Percentiles rank a stretch among this genome's conserved stretches.
Conservation (phyloP, 345 rosid genomes). For the Eucalyptus tenuipes region DNA sequence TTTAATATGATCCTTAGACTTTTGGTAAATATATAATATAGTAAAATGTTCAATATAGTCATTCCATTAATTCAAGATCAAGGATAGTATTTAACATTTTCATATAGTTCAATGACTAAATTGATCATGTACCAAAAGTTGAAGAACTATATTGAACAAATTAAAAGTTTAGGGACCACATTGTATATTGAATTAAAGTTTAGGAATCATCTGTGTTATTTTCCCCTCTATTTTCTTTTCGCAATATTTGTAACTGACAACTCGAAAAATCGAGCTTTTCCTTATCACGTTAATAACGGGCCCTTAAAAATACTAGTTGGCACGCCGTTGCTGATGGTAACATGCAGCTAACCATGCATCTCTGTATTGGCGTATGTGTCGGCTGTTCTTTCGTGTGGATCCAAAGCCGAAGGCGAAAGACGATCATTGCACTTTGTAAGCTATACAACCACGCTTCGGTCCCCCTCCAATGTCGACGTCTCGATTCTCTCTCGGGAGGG, state of each 20-base stretch:
- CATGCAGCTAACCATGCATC: not conserved
- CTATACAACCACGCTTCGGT: not conserved
- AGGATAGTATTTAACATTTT: too few relatives aligned
- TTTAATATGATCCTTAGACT: too few relatives aligned
- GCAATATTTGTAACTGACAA: not conserved
- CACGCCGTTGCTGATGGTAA: not conserved
- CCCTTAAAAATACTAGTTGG: not conserved
- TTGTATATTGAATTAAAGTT: too few relatives aligned
- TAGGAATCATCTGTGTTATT: too few relatives aligned
- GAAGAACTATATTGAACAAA: too few relatives aligned
- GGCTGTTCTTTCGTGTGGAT: not conserved
- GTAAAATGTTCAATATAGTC: too few relatives aligned
- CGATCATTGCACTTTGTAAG: not conserved
- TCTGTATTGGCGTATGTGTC: not conserved
- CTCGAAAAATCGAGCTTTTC: not conserved
- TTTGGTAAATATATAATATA: too few relatives aligned
- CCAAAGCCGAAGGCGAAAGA: not conserved
- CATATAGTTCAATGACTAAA: too few relatives aligned
- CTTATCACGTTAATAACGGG: not conserved
- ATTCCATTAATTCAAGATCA: too few relatives aligned
- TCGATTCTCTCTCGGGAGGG: not conserved
- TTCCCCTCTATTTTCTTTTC: not conserved
- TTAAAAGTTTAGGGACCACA: fast-evolving
- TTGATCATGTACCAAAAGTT: too few relatives aligned
- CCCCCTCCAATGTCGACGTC: not conserved